phyloP scores from a whole-genome alignment of 2,329 filamentous ascomycete species.

The Zasmidium cellare region DNA sequence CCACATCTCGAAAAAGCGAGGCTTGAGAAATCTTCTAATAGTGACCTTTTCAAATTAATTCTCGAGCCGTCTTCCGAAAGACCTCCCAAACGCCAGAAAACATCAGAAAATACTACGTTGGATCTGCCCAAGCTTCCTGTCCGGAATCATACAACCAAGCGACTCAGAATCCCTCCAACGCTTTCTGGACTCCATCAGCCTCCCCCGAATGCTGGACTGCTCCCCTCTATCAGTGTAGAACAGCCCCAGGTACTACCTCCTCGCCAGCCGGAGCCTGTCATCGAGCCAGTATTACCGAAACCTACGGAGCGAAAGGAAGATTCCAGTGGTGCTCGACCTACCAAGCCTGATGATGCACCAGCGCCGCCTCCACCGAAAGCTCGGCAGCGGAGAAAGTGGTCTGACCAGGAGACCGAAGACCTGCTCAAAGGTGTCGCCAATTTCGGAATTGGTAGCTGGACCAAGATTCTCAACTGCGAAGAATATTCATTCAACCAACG shows the following conservation, averaged over 20 bases:
- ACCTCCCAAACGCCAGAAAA: constrained; percentile 29
- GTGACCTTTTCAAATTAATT: constrained; percentile 29
- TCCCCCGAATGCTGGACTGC: constrained; percentile 60
- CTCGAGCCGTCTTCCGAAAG: constrained; percentile 34
- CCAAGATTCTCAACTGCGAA: constrained; percentile 58
- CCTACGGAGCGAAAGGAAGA: not conserved
- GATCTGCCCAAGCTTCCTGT: constrained; percentile 40
- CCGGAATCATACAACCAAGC: constrained; percentile 27
- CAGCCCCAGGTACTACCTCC: constrained; percentile 19
- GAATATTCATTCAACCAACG: constrained; percentile 59
- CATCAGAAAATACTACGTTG: constrained; percentile 18
- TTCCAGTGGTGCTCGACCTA: not conserved
- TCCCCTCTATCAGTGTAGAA: constrained; percentile 57
- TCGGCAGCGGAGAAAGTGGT: constrained; percentile 54
- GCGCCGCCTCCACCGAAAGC: constrained; percentile 37
- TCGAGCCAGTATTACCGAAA: not conserved
- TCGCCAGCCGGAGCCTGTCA: not conserved
- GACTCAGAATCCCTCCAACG: constrained; percentile 47
- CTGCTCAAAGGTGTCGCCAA: constrained; percentile 59
- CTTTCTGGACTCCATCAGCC: constrained; percentile 64
- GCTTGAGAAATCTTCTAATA: constrained; percentile 26
- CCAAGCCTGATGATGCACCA: constrained; percentile 32
- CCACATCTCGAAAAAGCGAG: constrained; percentile 25
- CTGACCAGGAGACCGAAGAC: constrained; percentile 60
- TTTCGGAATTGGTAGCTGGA: constrained; percentile 66